phyloP scores from a whole-genome alignment of 805 yeast genomes.

The Nakazawaea anatomiae region DNA sequence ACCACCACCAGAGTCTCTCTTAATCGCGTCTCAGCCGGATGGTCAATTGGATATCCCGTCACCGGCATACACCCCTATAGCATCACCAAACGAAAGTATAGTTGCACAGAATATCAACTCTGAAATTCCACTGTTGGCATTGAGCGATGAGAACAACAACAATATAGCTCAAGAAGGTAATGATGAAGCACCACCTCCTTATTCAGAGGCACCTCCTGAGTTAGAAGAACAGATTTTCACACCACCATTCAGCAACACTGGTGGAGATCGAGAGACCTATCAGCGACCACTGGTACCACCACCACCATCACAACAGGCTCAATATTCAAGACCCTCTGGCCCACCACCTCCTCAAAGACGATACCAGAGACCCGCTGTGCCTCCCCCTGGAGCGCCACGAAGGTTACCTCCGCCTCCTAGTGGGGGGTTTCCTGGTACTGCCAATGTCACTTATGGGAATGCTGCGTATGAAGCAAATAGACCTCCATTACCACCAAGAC shows the following conservation, averaged over 20 bases:
- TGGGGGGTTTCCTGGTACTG: conserved; percentile 10
- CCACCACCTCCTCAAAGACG: conserved; percentile 10
- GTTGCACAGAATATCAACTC: conserved; percentile 12
- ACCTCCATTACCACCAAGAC: conserved; percentile 9
- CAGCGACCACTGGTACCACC: background rate
- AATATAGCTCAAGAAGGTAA: background rate
- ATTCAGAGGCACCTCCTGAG: conserved; percentile 26
- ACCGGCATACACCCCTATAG: conserved; percentile 21
- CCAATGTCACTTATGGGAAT: conserved; percentile 10
- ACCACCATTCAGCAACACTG: conserved; percentile 2
- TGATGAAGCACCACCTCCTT: conserved; percentile 30
- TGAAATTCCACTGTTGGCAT: conserved; percentile 18
- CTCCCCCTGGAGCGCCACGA: background rate
- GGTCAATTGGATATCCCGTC: conserved; percentile 18
- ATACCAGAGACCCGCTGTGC: background rate
- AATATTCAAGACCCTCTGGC: conserved; percentile 11
- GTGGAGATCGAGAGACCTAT: conserved; percentile 1
- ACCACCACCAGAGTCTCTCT: background rate
- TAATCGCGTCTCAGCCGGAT: background rate
- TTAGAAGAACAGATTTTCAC: conserved; percentile 4
- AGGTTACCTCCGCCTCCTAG: conserved; percentile 1
- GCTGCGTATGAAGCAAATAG: conserved; percentile 5
- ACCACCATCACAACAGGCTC: conserved; percentile 3
- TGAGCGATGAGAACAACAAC: background rate
- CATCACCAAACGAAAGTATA: conserved; percentile 20